Percentiles rank a stretch among this genome's conserved stretches.
These are phyloP conservation scores for Mycena albidolilacea DNA, from an alignment of 768 basidiomycete species.

Conservation along the genomic window DNA sequence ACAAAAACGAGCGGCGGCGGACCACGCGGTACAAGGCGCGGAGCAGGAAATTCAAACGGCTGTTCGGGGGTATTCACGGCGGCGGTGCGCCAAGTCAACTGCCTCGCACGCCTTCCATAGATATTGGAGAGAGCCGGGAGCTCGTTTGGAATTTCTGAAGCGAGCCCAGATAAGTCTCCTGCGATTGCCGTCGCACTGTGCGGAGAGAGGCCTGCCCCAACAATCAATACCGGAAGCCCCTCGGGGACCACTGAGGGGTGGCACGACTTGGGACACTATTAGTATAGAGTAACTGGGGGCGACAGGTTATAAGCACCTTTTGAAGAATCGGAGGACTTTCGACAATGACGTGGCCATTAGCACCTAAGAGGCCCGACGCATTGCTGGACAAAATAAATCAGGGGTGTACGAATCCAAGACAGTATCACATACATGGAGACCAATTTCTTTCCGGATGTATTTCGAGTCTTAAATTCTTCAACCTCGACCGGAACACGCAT, in stretches of 20 bases:
- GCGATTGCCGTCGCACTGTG: conserved; percentile 43
- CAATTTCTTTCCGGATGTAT: conserved; percentile 6
- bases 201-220: conserved; percentile 57
- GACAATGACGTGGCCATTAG: conserved; percentile 59
- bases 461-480: conserved; percentile 6
- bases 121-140: conserved; percentile 28
- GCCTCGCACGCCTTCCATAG: conserved; percentile 50
- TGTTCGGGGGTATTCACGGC: conserved; percentile 36
- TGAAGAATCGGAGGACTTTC: conserved; percentile 47
- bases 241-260: neutral
- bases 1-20: conserved; percentile 44
- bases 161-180: conserved; percentile 11
- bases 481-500: conserved; percentile 3
- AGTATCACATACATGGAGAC: conserved; percentile 1
- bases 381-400: conserved; percentile 31
- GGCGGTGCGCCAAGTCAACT: conserved; percentile 51
- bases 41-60: conserved; percentile 43
- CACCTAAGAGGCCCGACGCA: conserved; percentile 59
- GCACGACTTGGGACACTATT: neutral
- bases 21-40: conserved; percentile 46
- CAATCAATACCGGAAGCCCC: conserved; percentile 46
- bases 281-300: neutral
- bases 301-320: neutral
- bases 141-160: conserved; percentile 16
- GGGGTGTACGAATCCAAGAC: neutral